Percentiles rank a stretch among this genome's conserved stretches.
These are phyloP conservation scores for Bruguiera sexangula DNA, from an alignment of 345 rosid species.

Conservation along the genomic window DNA sequence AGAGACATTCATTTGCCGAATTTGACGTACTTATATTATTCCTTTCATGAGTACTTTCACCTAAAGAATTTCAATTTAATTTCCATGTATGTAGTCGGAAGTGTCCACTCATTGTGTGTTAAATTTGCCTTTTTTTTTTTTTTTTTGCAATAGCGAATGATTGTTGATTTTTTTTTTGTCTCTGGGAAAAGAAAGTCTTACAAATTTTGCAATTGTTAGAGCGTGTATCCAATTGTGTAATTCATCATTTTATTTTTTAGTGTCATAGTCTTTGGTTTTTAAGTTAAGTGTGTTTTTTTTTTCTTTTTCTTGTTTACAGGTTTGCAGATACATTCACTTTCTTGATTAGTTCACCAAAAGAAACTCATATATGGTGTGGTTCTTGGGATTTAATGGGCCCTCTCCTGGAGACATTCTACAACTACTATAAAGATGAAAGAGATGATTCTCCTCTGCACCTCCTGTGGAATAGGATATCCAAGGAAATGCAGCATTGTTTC, in stretches of 20 bases:
- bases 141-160: too few species aligned
- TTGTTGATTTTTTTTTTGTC: too few species aligned
- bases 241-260: not conserved
- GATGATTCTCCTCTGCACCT: slow-evolving; percentile 71
- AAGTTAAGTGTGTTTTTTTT: not conserved
- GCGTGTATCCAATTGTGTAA: too few species aligned
- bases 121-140: too few species aligned
- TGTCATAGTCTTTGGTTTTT: not conserved
- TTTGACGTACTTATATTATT: too few species aligned
- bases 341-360: slow-evolving; percentile 60
- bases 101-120: too few species aligned
- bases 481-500: slow-evolving; percentile 67
- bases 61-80: too few species aligned
- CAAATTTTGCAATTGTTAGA: too few species aligned
- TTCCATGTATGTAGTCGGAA: too few species aligned
- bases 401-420: slow-evolving; percentile 83
- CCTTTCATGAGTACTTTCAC: too few species aligned
- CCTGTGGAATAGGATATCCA: slow-evolving; percentile 74
- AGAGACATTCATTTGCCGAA: too few species aligned
- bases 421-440: slow-evolving; percentile 68
- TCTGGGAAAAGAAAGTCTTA: too few species aligned
- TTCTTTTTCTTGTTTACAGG: slow-evolving; percentile 36
- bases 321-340: slow-evolving; percentile 73
- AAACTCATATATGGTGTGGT: slow-evolving; percentile 84
- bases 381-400: slow-evolving; percentile 83